A percentile compares a stretch with the other conserved stretches of the same genome.
These are phyloP conservation scores for Geotrichum citri-aurantii DNA, from an alignment of 1,139 yeast species.

Conservation along the genomic window DNA sequence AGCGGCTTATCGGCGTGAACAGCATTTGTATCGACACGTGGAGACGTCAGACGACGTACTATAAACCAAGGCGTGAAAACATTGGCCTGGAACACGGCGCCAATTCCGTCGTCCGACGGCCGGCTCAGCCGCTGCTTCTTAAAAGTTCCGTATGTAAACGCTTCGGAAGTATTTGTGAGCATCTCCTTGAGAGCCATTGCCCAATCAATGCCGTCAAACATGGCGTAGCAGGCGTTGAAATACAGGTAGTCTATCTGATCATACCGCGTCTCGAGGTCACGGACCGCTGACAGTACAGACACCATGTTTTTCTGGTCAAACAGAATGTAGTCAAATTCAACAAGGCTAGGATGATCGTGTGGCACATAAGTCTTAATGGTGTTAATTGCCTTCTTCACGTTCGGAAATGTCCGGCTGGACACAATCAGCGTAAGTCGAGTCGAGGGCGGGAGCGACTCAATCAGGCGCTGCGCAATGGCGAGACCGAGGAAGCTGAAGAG, in stretches of 20 bases:
- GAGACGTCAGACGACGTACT: constrained; percentile 18
- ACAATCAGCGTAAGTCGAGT: constrained; percentile 68
- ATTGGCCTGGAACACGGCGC: constrained; percentile 88
- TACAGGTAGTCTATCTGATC: constrained; percentile 66
- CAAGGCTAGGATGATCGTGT: constrained; percentile 39
- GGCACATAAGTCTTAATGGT: constrained; percentile 48
- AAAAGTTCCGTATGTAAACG: constrained; percentile 69
- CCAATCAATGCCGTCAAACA: constrained; percentile 84
- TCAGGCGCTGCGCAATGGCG: constrained; percentile 72
- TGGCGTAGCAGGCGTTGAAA: constrained; percentile 87
- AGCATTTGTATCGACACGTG: constrained; percentile 7
- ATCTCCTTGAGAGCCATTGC: constrained; percentile 64
- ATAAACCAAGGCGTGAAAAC: constrained; percentile 92
- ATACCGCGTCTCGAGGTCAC: constrained; percentile 62
- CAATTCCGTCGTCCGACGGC: constrained; percentile 66
- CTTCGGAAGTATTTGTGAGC: constrained; percentile 56
- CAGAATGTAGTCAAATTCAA: constrained; percentile 80
- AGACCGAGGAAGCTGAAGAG: constrained; percentile 66
- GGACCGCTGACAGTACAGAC: constrained; percentile 66
- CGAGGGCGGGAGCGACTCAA: constrained; percentile 51
- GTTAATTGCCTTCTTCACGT: constrained; percentile 70
- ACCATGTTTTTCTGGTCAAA: constrained; percentile 92
- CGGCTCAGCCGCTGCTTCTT: constrained; percentile 76
- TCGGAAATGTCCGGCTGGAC: constrained; percentile 82
- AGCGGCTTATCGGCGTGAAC: constrained; percentile 46